These are phyloP conservation scores for Pestalotiopsis sp. DNA, from an alignment of 2,329 filamentous ascomycete species.

Conservation along the genomic window DNA sequence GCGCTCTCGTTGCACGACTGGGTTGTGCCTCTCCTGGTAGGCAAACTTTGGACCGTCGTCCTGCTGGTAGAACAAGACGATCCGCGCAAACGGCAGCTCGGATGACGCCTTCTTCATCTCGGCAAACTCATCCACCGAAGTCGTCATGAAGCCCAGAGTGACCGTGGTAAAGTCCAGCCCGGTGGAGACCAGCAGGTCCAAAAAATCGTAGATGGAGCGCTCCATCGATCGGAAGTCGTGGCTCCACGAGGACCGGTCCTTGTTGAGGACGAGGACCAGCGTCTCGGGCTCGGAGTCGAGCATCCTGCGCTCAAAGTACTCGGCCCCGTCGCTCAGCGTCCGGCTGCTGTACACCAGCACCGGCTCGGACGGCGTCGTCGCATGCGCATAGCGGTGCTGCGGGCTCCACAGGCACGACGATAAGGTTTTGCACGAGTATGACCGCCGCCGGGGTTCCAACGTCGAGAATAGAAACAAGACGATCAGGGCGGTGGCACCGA, in stretches of 20 bases:
- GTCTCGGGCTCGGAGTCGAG: conserved; percentile 21
- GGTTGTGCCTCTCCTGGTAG: conserved; percentile 23
- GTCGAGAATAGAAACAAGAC: conserved; percentile 23
- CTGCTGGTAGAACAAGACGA: conserved; percentile 22
- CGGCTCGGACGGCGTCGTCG: conserved; percentile 18
- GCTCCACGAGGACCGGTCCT: conserved; percentile 28
- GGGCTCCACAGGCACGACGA: conserved; percentile 22
- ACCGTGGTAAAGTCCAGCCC: conserved; percentile 24
- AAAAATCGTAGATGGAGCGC: conserved; percentile 29
- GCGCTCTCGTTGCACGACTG: conserved; percentile 24
- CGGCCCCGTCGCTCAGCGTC: conserved; percentile 23
- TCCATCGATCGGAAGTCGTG: conserved; percentile 26
- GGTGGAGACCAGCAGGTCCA: conserved; percentile 26
- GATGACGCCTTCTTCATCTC: conserved; percentile 21
- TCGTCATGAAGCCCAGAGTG: conserved; percentile 27
- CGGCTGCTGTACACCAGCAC: conserved; percentile 18
- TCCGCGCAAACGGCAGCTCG: conserved; percentile 25
- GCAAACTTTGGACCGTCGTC: conserved; percentile 18
- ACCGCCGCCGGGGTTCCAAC: conserved; percentile 23
- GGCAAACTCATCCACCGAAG: conserved; percentile 25
- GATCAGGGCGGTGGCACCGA: conserved; percentile 19
- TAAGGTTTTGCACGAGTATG: conserved; percentile 29
- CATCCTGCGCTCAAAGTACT: conserved; percentile 23
- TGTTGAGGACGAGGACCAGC: conserved; percentile 26
- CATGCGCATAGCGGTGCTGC: conserved; percentile 22